Conservation (phyloP, 1,139 yeast genomes). For the Yamadazyma kanchanaburiensis region DNA sequence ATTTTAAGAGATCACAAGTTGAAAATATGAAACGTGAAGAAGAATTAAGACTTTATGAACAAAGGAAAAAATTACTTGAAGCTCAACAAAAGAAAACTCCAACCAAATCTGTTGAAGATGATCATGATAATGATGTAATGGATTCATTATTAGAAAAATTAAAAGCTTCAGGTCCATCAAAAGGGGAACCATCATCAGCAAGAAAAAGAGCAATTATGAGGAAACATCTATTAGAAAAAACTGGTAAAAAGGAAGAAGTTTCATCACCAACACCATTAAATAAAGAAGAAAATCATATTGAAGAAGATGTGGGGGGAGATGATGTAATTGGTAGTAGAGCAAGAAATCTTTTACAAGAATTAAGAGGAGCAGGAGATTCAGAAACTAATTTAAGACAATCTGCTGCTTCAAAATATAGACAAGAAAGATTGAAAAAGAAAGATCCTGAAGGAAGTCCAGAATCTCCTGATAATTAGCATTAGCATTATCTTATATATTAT, state of each 20-base stretch:
- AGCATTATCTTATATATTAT: conserved; percentile 5
- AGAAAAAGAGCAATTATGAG: conserved; percentile 79
- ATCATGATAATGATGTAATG: conserved; percentile 56
- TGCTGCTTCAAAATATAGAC: conserved; percentile 39
- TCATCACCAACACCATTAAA: conserved; percentile 13
- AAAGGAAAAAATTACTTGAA: conserved; percentile 64
- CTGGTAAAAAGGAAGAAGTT: conserved; percentile 10
- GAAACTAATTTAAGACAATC: conserved; percentile 13
- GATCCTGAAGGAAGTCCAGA: conserved; percentile 4
- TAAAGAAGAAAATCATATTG: background rate
- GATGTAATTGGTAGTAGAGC: conserved; percentile 53
- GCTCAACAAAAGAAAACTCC: conserved; percentile 23
- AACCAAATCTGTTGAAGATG: conserved; percentile 15
- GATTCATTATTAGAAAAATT: conserved; percentile 69
- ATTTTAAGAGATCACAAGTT: conserved; percentile 70
- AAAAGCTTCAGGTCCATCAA: conserved; percentile 69
- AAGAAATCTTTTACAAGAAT: conserved; percentile 53
- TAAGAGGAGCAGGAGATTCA: conserved; percentile 39
- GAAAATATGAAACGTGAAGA: conserved; percentile 82
- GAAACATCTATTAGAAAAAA: conserved; percentile 48
- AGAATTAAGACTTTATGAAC: conserved; percentile 72
- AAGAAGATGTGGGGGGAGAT: conserved; percentile 8
- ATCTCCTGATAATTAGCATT: conserved; percentile 2
- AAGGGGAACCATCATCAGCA: conserved; percentile 76
- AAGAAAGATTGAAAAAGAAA: conserved; percentile 22